These are phyloP conservation scores for Cordyceps pruinosa DNA, from an alignment of 2,329 filamentous ascomycete genomes.

Conservation along the genomic window DNA sequence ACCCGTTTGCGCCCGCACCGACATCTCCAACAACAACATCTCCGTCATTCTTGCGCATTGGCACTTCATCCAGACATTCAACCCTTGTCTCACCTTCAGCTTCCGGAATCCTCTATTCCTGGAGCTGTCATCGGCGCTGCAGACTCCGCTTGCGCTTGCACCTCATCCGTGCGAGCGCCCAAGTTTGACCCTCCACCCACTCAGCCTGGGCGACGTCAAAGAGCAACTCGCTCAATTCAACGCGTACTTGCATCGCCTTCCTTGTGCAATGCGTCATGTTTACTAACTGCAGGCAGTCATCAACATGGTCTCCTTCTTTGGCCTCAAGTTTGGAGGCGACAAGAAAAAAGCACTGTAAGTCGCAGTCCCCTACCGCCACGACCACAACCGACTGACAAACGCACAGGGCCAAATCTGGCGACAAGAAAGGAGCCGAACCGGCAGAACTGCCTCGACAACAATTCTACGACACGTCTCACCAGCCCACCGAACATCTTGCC, in stretches of 20 bases:
- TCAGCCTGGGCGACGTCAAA: not conserved
- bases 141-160: slow-evolving; percentile 1
- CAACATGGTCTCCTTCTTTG: slow-evolving; percentile 53
- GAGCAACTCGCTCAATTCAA: not conserved
- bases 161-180: not conserved
- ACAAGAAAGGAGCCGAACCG: slow-evolving; percentile 21
- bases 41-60: not conserved
- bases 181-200: not conserved
- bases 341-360: slow-evolving; percentile 49
- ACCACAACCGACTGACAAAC: not conserved
- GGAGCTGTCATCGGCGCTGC: not conserved
- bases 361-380: not conserved
- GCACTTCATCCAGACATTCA: not conserved
- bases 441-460: slow-evolving; percentile 24
- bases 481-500: slow-evolving; percentile 26
- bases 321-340: slow-evolving; percentile 47
- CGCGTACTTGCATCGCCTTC: not conserved
- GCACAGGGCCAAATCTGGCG: slow-evolving; percentile 23
- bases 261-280: not conserved
- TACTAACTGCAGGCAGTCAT: slow-evolving; percentile 10
- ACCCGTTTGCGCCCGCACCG: slow-evolving; percentile 1
- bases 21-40: not conserved
- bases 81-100: not conserved
- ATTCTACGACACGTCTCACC: slow-evolving; percentile 30
- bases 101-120: not conserved